Base-by-base conservation (phyloP, 2,329 filamentous ascomycete species). In the Hyphodiscus sp. region DNA sequence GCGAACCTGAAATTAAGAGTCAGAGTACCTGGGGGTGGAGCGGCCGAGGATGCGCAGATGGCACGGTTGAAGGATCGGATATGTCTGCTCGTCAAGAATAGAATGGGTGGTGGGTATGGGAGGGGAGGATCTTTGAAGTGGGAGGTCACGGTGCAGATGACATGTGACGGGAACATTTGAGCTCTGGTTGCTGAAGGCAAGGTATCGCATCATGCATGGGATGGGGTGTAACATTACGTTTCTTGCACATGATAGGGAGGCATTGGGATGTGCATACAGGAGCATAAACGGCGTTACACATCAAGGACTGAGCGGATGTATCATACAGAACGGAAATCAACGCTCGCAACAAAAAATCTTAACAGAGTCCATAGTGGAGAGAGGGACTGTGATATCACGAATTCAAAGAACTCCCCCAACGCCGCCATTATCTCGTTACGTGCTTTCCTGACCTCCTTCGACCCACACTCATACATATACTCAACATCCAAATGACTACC, bases 71-170 rank as follows among this genome's bases (percentile, higher is more conserved):
- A 91, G 54, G 85, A 87, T 58, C 83, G 89, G 45, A 81, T 96
- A 48, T 79, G 82, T 16, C 86, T 85, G 54, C 73, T 96, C 64
- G 84, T 99, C 50, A 86, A 89, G 69, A 95, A 94, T 66, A 79
- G 89, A 30, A 74, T 99, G 8, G 91, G 91, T 4, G 92, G 92
- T 56, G 89, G 88, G 1, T 96, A 96, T 69, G 91, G 91, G 9
- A 80, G 82, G 44, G 87, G 87, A 4, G 83, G 81, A 15, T 87
- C 85, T 41, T 77, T 94, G 67, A 85, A 85, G 64, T 99, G 94
- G 94, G 94, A 99, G 73, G 89, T 97, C 15, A 95, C 88, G 46
- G 77, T 95, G 50, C 90, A 97, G 73, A 83, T 90, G 67, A 62
- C 60, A 23, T 38, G 63, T 41, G 66, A 67, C 52, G 58, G 60